Base-by-base conservation (phyloP, 108 stramenopile genomes). In the Nitzschia palea region DNA sequence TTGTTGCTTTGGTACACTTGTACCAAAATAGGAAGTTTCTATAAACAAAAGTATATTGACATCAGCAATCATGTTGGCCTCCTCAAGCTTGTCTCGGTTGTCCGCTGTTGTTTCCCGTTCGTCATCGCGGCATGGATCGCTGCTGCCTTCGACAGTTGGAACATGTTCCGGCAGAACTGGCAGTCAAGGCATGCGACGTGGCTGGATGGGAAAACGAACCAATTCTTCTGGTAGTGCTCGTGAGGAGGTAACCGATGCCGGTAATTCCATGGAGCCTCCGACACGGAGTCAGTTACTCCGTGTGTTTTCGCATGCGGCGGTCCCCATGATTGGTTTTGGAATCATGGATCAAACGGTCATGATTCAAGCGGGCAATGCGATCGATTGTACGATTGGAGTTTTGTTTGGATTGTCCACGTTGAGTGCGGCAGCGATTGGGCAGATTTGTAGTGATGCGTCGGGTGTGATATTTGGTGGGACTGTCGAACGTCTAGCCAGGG, bases 281-380 rank as follows among this genome's bases (percentile, higher is more conserved):
- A 45, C 74, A 2, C 30, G 47, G 8, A 23, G 44, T 36, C 80
- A 86, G 36, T 70, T 86, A 57, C 66, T 68, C 8, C 57, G 68
- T 4, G 63, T 81, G 31, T 80, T 80, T 55, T 48, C 62, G 3
- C 67, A 68, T 54, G 70, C 70, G 18, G 86, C 86, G 20, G 78
- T 84, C 40, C 86, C 86, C 6, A 93, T 89, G 86, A 66, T 89
- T 65, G 94, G 94, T 15, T 95, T 95, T 64, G 94, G 94, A 17
- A 86, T 97, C 55, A 95, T 88, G 86, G 96, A 69, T 64, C 68
- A 69, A 26, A 76, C 67, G 5, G 80, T 89, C 44, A 91, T 91
- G 90, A 60, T 89, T 26, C 80, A 78, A 27, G 91, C 91, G 3
- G 91, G 91, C 26, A 80, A 90, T 48, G 55, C 68, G 28, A 85